Evolutionary conservation across 1,284 basidiomycete genomes (phyloP).

Genomic region (Ceratobasidium sp.): DNA sequence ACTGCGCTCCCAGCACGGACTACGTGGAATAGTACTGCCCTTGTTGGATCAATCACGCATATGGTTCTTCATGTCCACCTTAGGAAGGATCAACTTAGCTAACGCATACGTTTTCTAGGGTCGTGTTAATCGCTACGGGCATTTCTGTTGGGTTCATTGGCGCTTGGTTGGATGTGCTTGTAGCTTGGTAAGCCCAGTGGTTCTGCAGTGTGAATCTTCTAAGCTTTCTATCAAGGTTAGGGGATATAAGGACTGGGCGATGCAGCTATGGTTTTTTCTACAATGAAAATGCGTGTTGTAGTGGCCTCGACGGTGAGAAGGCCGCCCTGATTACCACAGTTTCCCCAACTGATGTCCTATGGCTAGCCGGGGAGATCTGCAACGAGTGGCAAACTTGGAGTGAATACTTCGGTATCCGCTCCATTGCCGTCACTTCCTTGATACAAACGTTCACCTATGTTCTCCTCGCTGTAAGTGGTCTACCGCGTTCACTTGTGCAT

Average conservation of each 20-base stretch:
- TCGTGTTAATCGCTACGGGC: slow-evolving; percentile 62
- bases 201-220: background rate
- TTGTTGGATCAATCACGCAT: slow-evolving; percentile 64
- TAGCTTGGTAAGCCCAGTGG: slow-evolving; percentile 64
- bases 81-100: background rate
- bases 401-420: slow-evolving; percentile 59
- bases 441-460: slow-evolving; percentile 70
- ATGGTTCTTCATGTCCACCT: slow-evolving; percentile 59
- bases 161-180: slow-evolving; percentile 75
- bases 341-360: too few relatives aligned
- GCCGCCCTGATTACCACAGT: background rate
- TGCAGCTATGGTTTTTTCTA: slow-evolving; percentile 76
- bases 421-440: slow-evolving; percentile 64
- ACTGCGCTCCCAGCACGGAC: slow-evolving; percentile 59
- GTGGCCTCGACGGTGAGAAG: slow-evolving; percentile 73
- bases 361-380: slow-evolving; percentile 72
- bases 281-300: slow-evolving; percentile 74
- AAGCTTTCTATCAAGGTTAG: slow-evolving; percentile 56
- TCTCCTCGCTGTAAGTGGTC: slow-evolving; percentile 60
- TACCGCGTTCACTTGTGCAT: background rate
- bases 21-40: slow-evolving; percentile 61
- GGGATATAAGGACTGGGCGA: slow-evolving; percentile 71
- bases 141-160: slow-evolving; percentile 72
- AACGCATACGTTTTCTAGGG: slow-evolving; percentile 1
- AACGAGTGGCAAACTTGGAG: slow-evolving; percentile 74